phyloP scores from a whole-genome alignment of 2,329 filamentous ascomycete species.

The Fonsecaea pugnacius region DNA sequence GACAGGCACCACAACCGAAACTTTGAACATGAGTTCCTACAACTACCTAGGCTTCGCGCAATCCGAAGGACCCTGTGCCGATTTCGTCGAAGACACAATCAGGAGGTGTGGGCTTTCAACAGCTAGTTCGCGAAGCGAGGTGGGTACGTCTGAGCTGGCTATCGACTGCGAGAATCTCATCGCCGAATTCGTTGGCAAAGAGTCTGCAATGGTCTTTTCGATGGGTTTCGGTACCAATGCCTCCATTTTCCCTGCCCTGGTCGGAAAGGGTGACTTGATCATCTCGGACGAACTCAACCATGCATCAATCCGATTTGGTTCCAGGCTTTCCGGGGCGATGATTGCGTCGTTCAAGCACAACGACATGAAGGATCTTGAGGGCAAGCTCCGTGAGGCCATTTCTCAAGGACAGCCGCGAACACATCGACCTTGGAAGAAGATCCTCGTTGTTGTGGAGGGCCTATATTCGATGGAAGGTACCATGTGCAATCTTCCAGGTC shows the following conservation, averaged over 20 bases:
- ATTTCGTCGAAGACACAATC: conserved; percentile 83
- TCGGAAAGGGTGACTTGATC: conserved; percentile 89
- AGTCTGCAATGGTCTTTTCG: conserved; percentile 93
- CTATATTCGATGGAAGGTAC: conserved; percentile 99
- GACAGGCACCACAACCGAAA: conserved; percentile 89
- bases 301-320: conserved; percentile 93
- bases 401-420: conserved; percentile 96
- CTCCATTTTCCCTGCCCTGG: conserved; percentile 86
- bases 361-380: conserved; percentile 86
- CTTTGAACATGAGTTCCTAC: conserved; percentile 98
- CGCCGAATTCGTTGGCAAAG: conserved; percentile 91
- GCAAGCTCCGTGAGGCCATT: conserved; percentile 84
- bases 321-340: conserved; percentile 89
- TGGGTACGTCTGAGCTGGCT: conserved; percentile 84
- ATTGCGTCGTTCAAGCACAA: conserved; percentile 99
- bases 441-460: conserved; percentile 92
- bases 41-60: conserved; percentile 99
- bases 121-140: conserved; percentile 79
- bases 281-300: conserved; percentile 98
- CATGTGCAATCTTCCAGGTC: conserved; percentile 94
- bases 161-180: conserved; percentile 88
- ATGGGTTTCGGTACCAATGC: conserved; percentile 99
- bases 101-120: conserved; percentile 83
- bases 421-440: conserved; percentile 99
- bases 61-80: conserved; percentile 93